Percentiles rank a stretch among this genome's conserved stretches.
Conservation (phyloP, 2,329 filamentous ascomycete species). For the Xylaria sp. region DNA sequence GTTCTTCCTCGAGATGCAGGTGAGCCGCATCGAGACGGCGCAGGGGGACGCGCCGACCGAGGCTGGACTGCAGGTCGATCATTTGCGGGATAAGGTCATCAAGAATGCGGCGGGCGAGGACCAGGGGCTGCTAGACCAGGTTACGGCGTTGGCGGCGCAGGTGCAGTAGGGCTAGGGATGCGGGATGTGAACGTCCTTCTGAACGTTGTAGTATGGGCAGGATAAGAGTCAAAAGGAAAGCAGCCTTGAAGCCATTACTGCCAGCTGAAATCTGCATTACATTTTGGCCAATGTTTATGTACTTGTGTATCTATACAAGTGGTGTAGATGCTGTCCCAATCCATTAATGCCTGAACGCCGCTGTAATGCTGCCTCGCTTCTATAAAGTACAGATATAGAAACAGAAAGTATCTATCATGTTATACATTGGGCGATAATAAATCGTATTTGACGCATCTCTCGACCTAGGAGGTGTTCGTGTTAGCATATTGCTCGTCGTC, state of each 20-base stretch:
- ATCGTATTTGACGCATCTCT: conserved; percentile 91
- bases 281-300: neutral
- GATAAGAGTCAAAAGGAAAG: neutral
- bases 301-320: conserved; percentile 30
- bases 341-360: conserved; percentile 39
- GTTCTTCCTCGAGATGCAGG: conserved; percentile 71
- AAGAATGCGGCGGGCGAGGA: conserved; percentile 65
- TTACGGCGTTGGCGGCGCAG: conserved; percentile 49
- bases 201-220: neutral
- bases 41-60: conserved; percentile 65
- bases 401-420: conserved; percentile 18
- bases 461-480: conserved; percentile 64
- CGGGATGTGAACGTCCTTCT: neutral
- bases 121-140: conserved; percentile 62
- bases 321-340: conserved; percentile 26
- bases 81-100: conserved; percentile 67
- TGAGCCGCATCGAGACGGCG: conserved; percentile 68
- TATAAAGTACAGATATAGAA: conserved; percentile 3
- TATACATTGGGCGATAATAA: conserved; percentile 87
- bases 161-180: conserved; percentile 29
- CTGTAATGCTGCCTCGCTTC: conserved; percentile 38
- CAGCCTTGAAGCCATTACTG: neutral
- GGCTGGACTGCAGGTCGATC: conserved; percentile 65
- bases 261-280: conserved; percentile 6
- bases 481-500: neutral